Evolutionary conservation across 768 basidiomycete genomes (phyloP).

Genomic region (Amanita fuliginea): DNA sequence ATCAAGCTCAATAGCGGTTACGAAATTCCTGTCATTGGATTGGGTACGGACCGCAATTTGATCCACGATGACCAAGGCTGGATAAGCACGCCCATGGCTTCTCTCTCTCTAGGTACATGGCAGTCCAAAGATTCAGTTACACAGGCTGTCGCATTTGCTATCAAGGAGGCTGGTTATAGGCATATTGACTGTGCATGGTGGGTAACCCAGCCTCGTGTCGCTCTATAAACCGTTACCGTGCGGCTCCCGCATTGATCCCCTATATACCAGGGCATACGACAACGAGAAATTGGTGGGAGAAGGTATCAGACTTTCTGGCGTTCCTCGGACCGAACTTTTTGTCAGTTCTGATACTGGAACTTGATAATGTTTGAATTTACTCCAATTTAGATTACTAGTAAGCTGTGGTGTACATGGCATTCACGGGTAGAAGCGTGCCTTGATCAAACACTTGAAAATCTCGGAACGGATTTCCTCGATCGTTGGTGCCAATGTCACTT

Average conservation of each 20-base stretch:
- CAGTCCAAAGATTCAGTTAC: conserved; percentile 52
- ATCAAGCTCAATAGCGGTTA: conserved; percentile 47
- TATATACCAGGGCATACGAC: conserved; percentile 38
- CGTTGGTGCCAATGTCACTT: conserved; percentile 28
- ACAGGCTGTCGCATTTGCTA: conserved; percentile 58
- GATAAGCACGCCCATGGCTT: conserved; percentile 6
- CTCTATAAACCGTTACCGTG: neutral
- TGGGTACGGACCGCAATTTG: conserved; percentile 32
- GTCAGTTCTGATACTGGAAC: conserved; percentile 16
- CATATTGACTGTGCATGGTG: conserved; percentile 63
- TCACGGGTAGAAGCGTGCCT: conserved; percentile 62
- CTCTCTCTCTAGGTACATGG: conserved; percentile 62
- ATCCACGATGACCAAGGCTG: neutral
- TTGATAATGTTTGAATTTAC: neutral
- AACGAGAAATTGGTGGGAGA: conserved; percentile 81
- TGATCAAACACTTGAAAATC: conserved; percentile 62
- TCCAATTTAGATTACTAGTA: conserved; percentile 52
- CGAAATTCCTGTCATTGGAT: conserved; percentile 45
- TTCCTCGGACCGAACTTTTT: conserved; percentile 58
- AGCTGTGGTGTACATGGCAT: conserved; percentile 61
- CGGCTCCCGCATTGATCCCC: neutral
- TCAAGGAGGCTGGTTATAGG: conserved; percentile 65
- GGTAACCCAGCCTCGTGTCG: conserved; percentile 7
- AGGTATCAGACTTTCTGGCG: conserved; percentile 67
- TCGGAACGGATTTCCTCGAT: conserved; percentile 83